Evolutionary conservation across 169 alveolate species (phyloP).

Genomic region (Cryptosporidium xiaoi): DNA sequence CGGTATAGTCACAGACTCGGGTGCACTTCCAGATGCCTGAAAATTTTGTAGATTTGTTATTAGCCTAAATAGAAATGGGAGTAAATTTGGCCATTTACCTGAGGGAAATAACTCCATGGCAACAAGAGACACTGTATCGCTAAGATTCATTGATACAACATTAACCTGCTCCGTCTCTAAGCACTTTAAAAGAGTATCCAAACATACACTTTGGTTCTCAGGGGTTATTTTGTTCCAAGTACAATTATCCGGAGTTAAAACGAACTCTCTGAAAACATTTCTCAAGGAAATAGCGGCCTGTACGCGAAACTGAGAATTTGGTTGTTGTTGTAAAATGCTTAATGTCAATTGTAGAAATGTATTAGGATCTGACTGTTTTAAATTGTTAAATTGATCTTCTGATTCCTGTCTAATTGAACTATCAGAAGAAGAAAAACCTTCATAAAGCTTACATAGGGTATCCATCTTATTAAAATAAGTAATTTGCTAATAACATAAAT

Average conservation of each 20-base stretch:
- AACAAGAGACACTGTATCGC: slow-evolving; percentile 70
- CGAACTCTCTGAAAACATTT: slow-evolving; percentile 67
- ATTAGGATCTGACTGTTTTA: slow-evolving; percentile 65
- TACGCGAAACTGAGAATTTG: slow-evolving; percentile 67
- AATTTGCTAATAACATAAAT: no score
- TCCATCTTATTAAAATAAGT: slow-evolving; percentile 26
- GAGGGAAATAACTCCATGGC: slow-evolving; percentile 67
- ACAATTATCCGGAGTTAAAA: slow-evolving; percentile 66
- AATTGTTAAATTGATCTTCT: slow-evolving; percentile 58
- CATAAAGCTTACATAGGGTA: slow-evolving; percentile 60
- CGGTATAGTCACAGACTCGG: slow-evolving; percentile 59
- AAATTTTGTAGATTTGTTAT: slow-evolving; percentile 64
- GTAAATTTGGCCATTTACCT: slow-evolving; percentile 67
- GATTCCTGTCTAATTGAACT: slow-evolving; percentile 69
- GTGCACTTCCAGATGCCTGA: slow-evolving; percentile 20
- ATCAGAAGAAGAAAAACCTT: slow-evolving; percentile 72
- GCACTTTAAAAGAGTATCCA: slow-evolving; percentile 42
- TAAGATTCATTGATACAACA: slow-evolving; percentile 60
- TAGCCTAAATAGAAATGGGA: slow-evolving; percentile 59
- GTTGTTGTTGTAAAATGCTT: slow-evolving; percentile 64
- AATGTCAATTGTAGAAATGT: slow-evolving; percentile 60
- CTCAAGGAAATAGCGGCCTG: slow-evolving; percentile 70
- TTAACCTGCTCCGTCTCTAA: slow-evolving; percentile 66
- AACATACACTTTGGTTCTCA: slow-evolving; percentile 59
- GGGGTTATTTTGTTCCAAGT: slow-evolving; percentile 40